phyloP scores from a whole-genome alignment of 2,329 filamentous ascomycete genomes.

The Talaromyces sp. region DNA sequence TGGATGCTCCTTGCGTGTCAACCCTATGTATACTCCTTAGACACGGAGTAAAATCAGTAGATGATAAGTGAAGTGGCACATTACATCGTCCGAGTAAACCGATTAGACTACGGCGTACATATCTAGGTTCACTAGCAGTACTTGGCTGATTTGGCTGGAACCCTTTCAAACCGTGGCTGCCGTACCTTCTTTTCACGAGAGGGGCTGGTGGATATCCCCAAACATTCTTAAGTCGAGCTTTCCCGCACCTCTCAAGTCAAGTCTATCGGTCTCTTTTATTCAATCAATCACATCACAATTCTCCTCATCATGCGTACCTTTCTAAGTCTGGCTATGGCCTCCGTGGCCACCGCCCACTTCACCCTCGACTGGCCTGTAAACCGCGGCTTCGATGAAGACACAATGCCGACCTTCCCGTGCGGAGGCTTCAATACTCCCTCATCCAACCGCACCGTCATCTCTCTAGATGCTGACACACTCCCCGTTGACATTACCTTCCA shows the following conservation, averaged over 20 bases:
- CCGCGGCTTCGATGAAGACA: constrained; percentile 50
- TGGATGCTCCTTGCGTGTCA: not conserved
- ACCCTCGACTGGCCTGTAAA: constrained; percentile 50
- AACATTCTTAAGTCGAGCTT: constrained; percentile 1
- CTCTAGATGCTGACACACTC: constrained; percentile 46
- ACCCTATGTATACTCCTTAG: not conserved
- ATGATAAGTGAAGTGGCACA: not conserved
- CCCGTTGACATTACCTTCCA: constrained; percentile 52
- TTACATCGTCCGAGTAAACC: too few species aligned
- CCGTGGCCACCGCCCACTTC: constrained; percentile 54
- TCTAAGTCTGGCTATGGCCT: constrained; percentile 35
- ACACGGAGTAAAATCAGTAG: not conserved
- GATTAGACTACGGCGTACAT: not conserved
- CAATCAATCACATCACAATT: not conserved
- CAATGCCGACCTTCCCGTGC: constrained; percentile 47
- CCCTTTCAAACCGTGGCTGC: not conserved
- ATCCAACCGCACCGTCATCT: constrained; percentile 47
- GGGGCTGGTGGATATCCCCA: constrained; percentile 1
- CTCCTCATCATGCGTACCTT: constrained; percentile 11
- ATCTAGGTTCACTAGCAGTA: not conserved
- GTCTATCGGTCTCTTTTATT: not conserved
- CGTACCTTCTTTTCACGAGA: not conserved
- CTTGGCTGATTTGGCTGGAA: not conserved
- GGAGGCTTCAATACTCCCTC: constrained; percentile 46
- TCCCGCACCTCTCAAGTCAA: not conserved